Conservation (phyloP, 78 protist species). For the Ministeria vibrans region DNA sequence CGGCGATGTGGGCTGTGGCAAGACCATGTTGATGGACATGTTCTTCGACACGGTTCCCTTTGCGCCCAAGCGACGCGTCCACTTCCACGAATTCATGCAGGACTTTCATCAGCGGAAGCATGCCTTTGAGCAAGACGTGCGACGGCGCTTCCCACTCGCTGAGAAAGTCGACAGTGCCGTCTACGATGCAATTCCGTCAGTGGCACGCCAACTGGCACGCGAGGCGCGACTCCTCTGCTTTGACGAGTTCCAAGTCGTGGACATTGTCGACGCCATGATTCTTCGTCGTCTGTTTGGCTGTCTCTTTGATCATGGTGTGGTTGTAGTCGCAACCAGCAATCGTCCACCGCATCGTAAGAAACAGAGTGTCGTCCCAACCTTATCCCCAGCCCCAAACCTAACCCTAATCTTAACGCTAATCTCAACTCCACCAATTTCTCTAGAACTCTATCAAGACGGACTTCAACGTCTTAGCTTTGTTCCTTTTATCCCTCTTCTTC, state of each 20-base stretch:
- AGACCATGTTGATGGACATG: constrained; percentile 83
- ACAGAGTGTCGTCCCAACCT: background rate
- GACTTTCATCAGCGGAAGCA: constrained; percentile 67
- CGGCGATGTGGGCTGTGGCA: constrained; percentile 89
- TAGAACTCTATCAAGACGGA: constrained; percentile 76
- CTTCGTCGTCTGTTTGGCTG: constrained; percentile 63
- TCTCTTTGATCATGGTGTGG: constrained; percentile 64
- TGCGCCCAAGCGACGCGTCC: constrained; percentile 57
- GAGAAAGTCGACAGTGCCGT: background rate
- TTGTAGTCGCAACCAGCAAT: constrained; percentile 82
- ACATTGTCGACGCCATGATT: constrained; percentile 89
- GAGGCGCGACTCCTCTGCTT: constrained; percentile 76
- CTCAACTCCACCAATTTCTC: too few relatives aligned
- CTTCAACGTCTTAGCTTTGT: constrained; percentile 71
- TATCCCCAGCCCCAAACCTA: too few relatives aligned
- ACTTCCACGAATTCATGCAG: constrained; percentile 86
- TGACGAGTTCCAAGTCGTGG: constrained; percentile 89
- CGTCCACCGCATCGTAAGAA: constrained; percentile 63
- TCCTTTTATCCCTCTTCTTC: constrained; percentile 68
- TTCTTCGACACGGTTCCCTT: constrained; percentile 51
- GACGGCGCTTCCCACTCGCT: background rate
- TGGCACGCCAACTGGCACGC: constrained; percentile 32
- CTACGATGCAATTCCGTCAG: constrained; percentile 63
- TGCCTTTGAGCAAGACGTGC: constrained; percentile 31
- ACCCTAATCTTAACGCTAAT: too few relatives aligned